phyloP scores from a whole-genome alignment of 176 grass and related monocot genomes.

The Rhipidocladum racemiflorum region DNA sequence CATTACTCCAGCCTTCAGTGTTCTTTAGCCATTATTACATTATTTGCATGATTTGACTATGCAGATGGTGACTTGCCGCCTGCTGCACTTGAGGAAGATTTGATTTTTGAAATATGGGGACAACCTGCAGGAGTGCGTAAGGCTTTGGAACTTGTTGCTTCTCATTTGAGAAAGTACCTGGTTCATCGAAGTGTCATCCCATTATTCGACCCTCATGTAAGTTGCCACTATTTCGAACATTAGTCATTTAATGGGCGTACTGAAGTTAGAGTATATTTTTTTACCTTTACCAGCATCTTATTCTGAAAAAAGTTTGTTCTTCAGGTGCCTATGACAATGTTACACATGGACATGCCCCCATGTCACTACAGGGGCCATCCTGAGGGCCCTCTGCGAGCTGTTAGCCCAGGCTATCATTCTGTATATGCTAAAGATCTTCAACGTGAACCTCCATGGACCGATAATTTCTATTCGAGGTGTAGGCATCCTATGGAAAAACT shows the following conservation, averaged over 20 bases:
- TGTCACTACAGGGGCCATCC: slow-evolving; percentile 29
- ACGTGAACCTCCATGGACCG: slow-evolving; percentile 30
- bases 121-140: slow-evolving; percentile 36
- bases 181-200: slow-evolving; percentile 64
- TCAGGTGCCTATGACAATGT: slow-evolving; percentile 26
- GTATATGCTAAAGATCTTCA: slow-evolving; percentile 29
- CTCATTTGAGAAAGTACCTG: slow-evolving; percentile 67
- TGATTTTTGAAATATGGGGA: slow-evolving; percentile 65
- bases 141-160: slow-evolving; percentile 59
- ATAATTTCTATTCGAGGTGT: slow-evolving; percentile 26
- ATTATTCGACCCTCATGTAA: slow-evolving; percentile 51
- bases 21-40: slow-evolving; percentile 19
- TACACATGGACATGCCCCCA: slow-evolving; percentile 24
- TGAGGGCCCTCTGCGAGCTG: slow-evolving; percentile 6
- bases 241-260: neutral
- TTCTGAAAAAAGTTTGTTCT: neutral
- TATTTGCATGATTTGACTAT: slow-evolving; percentile 31
- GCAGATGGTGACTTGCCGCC: slow-evolving; percentile 46
- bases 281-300: slow-evolving; percentile 4
- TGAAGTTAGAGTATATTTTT: neutral
- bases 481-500: slow-evolving; percentile 14
- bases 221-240: slow-evolving; percentile 13
- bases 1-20: neutral
- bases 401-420: slow-evolving; percentile 40
- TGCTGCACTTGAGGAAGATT: slow-evolving; percentile 61